These are phyloP conservation scores for Aspergillus baeticus DNA, from an alignment of 495 filamentous ascomycete genomes.

Conservation along the genomic window DNA sequence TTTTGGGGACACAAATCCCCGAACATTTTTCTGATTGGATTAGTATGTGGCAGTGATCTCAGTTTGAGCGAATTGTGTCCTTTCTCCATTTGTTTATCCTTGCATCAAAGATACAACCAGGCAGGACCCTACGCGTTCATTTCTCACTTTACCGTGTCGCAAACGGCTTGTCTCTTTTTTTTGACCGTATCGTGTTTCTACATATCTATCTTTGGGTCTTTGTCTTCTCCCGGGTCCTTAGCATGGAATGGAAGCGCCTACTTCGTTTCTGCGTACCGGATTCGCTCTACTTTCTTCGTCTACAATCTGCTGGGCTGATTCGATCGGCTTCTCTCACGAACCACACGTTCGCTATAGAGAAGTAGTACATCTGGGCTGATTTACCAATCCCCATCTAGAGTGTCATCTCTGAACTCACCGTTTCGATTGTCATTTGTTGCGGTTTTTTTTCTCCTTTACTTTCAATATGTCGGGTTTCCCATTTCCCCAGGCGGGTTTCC, in stretches of 20 bases:
- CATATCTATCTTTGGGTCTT: slow-evolving; percentile 6
- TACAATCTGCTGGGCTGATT: slow-evolving; percentile 24
- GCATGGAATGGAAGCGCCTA: background rate
- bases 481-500: slow-evolving; percentile 21
- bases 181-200: slow-evolving; percentile 2
- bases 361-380: slow-evolving; percentile 7
- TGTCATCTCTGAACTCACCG: slow-evolving; percentile 6
- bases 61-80: slow-evolving; percentile 26
- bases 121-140: slow-evolving; percentile 24
- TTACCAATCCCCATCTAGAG: slow-evolving; percentile 17
- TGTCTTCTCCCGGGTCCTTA: background rate
- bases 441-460: slow-evolving; percentile 14
- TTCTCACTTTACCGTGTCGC: slow-evolving; percentile 11
- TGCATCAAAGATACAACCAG: slow-evolving; percentile 27
- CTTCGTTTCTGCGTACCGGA: background rate
- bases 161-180: slow-evolving; percentile 6
- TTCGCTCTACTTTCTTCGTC: slow-evolving; percentile 1
- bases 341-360: background rate
- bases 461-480: slow-evolving; percentile 15
- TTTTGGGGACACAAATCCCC: slow-evolving; percentile 13
- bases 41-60: slow-evolving; percentile 25
- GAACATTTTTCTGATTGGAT: slow-evolving; percentile 17
- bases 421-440: background rate
- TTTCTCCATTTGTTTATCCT: slow-evolving; percentile 19
- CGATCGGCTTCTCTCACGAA: slow-evolving; percentile 1